phyloP scores from a whole-genome alignment of 2,329 filamentous ascomycete species.

The Ascochyta rabiei region DNA sequence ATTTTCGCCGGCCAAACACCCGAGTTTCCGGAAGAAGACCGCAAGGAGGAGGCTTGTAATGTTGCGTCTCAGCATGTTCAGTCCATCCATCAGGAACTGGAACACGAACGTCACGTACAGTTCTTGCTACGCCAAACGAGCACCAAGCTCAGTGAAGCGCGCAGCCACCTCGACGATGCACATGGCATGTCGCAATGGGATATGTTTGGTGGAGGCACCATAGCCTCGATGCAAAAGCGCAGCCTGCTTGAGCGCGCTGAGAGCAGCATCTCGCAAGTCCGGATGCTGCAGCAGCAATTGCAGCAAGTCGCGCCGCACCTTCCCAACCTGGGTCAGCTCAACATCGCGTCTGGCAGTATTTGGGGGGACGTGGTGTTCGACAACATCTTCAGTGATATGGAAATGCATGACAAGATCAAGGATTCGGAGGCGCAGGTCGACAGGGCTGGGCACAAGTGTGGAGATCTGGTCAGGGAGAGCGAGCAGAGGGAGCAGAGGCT shows the following conservation, averaged over 20 bases:
- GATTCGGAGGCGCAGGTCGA: conserved; percentile 46
- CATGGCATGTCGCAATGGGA: conserved; percentile 47
- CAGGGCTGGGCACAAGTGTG: conserved; percentile 26
- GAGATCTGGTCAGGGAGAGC: conserved; percentile 43
- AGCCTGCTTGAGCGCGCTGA: conserved; percentile 59
- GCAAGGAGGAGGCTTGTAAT: conserved; percentile 30
- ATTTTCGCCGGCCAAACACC: conserved; percentile 43
- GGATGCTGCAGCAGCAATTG: conserved; percentile 48
- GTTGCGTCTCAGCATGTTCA: conserved; percentile 20
- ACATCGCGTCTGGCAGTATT: conserved; percentile 55
- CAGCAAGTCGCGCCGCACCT: conserved; percentile 50
- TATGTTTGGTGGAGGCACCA: conserved; percentile 58
- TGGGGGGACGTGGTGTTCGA: conserved; percentile 62
- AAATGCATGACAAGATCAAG: conserved; percentile 60
- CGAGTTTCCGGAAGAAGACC: conserved; percentile 42
- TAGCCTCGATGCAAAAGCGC: conserved; percentile 61
- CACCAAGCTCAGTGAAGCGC: conserved; percentile 29
- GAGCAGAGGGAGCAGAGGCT: conserved; percentile 38
- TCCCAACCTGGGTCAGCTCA: conserved; percentile 47
- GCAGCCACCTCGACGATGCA: conserved; percentile 29
- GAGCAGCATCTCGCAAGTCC: conserved; percentile 50
- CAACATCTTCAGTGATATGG: conserved; percentile 60
- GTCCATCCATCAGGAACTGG: conserved; percentile 23
- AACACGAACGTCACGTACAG: conserved; percentile 33
- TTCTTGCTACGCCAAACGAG: conserved; percentile 34